These are phyloP conservation scores for Heracleum sosnowskyi DNA, from an alignment of 129 eudicot species.

Conservation along the genomic window DNA sequence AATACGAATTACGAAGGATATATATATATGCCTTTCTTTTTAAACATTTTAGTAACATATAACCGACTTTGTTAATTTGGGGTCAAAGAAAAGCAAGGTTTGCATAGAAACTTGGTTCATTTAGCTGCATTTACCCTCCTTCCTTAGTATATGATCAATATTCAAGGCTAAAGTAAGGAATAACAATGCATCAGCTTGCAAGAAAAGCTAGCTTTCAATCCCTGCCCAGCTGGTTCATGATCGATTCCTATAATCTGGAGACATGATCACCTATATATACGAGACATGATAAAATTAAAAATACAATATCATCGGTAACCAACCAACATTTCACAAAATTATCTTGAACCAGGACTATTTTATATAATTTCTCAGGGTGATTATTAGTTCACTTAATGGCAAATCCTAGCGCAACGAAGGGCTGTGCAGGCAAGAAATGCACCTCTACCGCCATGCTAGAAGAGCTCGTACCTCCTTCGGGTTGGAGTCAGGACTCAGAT, in stretches of 20 bases:
- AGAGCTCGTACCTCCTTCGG: conserved; percentile 24
- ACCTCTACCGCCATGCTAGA: conserved; percentile 6
- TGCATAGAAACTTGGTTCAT: background rate
- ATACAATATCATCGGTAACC: background rate
- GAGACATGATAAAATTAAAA: background rate
- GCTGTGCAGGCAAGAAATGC: background rate
- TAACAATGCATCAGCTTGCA: conserved; percentile 15
- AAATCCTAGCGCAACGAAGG: background rate
- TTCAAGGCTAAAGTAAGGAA: conserved; percentile 13
- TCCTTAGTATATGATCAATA: background rate
- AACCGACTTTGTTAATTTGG: background rate
- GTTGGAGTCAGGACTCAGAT: conserved; percentile 18
- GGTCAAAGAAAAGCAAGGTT: background rate
- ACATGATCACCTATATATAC: background rate
- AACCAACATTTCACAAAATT: background rate
- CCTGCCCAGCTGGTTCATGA: background rate
- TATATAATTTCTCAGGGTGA: background rate
- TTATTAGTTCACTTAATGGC: background rate
- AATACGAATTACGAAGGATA: no score
- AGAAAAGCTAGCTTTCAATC: conserved; percentile 12
- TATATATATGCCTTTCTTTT: background rate
- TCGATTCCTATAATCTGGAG: background rate
- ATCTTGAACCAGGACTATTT: background rate
- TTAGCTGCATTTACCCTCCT: background rate
- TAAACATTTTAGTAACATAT: background rate